Conservation (phyloP, 148 eudicot genomes). For the Rhododendron griersonianum region DNA sequence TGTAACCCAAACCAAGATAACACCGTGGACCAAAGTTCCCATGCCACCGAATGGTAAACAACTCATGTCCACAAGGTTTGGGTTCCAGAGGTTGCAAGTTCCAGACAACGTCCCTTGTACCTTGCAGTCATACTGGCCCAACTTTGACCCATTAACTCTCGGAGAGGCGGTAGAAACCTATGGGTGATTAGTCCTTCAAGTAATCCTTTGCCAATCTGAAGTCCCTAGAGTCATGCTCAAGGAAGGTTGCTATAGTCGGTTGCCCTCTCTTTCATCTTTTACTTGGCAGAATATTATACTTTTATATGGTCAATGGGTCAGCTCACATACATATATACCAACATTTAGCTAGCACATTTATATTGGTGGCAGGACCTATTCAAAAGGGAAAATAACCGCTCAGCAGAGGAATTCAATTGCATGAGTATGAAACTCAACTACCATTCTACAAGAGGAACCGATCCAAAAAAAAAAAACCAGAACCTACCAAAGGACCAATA, state of each 20-base stretch:
- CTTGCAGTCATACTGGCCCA: neutral
- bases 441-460: neutral
- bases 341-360: neutral
- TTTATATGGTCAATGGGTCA: neutral
- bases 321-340: neutral
- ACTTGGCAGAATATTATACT: neutral
- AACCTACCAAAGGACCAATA: neutral
- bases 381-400: neutral
- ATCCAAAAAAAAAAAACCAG: neutral
- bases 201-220: neutral
- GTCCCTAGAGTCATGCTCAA: neutral
- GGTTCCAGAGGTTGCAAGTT: neutral
- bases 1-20: too few species aligned
- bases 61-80: neutral
- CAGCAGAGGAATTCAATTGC: neutral
- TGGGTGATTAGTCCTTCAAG: neutral
- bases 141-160: neutral
- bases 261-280: neutral
- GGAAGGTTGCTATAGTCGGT: neutral
- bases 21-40: too few species aligned
- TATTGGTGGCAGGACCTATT: constrained; percentile 3
- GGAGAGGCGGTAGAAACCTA: neutral
- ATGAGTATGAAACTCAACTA: neutral
- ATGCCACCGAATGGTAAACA: neutral
- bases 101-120: neutral